Evolutionary conservation across 176 grass and related monocot species (phyloP).

Genomic region (Eragrostis curvula): DNA sequence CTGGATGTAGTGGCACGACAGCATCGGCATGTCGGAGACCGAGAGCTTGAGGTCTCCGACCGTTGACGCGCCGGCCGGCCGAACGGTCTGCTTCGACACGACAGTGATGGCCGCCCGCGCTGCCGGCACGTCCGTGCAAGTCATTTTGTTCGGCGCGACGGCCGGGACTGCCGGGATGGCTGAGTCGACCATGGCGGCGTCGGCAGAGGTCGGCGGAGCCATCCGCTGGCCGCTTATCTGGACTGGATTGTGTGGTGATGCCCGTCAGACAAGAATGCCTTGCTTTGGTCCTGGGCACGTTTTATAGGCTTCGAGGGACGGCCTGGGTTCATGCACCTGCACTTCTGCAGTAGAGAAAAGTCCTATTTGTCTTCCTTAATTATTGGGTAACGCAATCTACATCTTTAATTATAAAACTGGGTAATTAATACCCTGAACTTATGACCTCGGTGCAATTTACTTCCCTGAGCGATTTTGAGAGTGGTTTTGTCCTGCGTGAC

Average conservation of each 20-base stretch:
- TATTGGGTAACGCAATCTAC: too few relatives aligned
- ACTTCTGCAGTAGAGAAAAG: neutral
- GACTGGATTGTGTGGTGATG: neutral
- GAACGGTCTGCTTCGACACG: slow-evolving; percentile 55
- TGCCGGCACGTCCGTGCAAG: slow-evolving; percentile 3
- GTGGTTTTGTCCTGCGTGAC: too few relatives aligned
- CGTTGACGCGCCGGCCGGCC: slow-evolving; percentile 24
- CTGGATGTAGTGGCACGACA: slow-evolving; percentile 97
- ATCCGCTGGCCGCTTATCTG: slow-evolving; percentile 1
- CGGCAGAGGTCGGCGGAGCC: slow-evolving; percentile 33
- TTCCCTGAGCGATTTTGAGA: too few relatives aligned
- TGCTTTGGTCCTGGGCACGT: neutral
- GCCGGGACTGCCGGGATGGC: neutral
- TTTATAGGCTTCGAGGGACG: slow-evolving; percentile 38
- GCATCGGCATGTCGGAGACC: slow-evolving; percentile 96
- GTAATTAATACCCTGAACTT: too few relatives aligned
- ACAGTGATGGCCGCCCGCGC: slow-evolving; percentile 25
- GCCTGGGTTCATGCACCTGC: slow-evolving; percentile 17
- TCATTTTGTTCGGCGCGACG: slow-evolving; percentile 11
- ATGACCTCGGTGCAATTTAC: too few relatives aligned
- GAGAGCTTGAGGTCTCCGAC: slow-evolving; percentile 70
- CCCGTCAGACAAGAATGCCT: neutral
- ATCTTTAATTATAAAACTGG: too few relatives aligned
- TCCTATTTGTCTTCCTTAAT: too few relatives aligned
- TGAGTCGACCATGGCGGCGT: slow-evolving; percentile 29